phyloP scores from a whole-genome alignment of 371 early-diverging fungal species.

The Vairimorpha ceranae region DNA sequence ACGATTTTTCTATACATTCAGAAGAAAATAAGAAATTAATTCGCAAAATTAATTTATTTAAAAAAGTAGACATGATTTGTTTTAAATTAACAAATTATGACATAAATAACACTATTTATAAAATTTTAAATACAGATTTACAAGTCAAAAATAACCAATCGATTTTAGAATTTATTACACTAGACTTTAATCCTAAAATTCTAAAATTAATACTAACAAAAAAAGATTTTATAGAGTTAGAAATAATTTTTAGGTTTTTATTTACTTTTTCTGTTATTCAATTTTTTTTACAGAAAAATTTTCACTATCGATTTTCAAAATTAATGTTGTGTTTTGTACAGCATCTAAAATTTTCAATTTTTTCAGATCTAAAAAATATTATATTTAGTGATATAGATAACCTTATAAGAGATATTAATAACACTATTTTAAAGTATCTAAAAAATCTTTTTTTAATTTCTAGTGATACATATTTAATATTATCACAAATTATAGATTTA shows the following conservation, averaged over 20 bases:
- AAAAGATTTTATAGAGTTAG: slow-evolving; percentile 27
- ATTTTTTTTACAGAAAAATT: slow-evolving; percentile 16
- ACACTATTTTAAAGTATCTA: not conserved
- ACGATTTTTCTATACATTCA: not conserved
- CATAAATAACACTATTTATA: slow-evolving; percentile 8
- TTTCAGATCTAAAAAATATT: not conserved
- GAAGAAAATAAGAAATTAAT: slow-evolving; percentile 5
- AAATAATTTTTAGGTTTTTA: slow-evolving; percentile 36
- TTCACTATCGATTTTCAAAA: slow-evolving; percentile 12
- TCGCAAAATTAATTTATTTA: slow-evolving; percentile 24
- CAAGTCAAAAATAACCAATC: not conserved
- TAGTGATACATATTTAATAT: not conserved
- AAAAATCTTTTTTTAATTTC: not conserved
- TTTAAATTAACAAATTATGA: slow-evolving; percentile 3
- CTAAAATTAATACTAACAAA: slow-evolving; percentile 6
- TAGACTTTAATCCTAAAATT: slow-evolving; percentile 21
- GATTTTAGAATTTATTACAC: slow-evolving; percentile 9
- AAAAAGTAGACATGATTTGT: not conserved
- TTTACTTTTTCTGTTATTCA: slow-evolving; percentile 17
- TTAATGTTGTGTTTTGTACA: slow-evolving; percentile 6
- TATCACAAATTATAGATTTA: slow-evolving; percentile 7
- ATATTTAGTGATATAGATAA: not conserved
- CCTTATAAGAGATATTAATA: not conserved
- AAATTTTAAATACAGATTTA: slow-evolving; percentile 4
- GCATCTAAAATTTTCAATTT: slow-evolving; percentile 14